A percentile compares a stretch with the other conserved stretches of the same genome.
phyloP scores from a whole-genome alignment of 2,329 filamentous ascomycete species.

The Ophiocordyceps camponoti-floridani region DNA sequence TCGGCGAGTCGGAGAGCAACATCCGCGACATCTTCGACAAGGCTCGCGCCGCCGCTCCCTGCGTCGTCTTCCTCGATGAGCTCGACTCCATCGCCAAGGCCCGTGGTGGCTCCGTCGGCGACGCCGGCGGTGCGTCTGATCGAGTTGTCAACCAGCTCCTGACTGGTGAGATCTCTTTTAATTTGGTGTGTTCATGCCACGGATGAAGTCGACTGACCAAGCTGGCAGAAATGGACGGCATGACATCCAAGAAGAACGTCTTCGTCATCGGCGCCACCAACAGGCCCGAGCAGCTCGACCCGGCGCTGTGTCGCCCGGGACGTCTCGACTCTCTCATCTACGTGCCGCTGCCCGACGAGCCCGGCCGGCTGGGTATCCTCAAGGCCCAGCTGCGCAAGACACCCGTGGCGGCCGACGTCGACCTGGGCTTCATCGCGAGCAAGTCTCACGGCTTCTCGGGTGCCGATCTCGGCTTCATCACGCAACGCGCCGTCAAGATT shows the following conservation, averaged over 20 bases:
- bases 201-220: conserved; percentile 18
- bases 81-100: conserved; percentile 98
- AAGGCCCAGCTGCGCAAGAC: conserved; percentile 97
- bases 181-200: too few species aligned
- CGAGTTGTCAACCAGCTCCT: conserved; percentile 99
- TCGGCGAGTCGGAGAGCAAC: conserved; percentile 99
- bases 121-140: conserved; percentile 95
- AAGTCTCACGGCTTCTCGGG: conserved; percentile 98
- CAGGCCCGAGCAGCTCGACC: conserved; percentile 94
- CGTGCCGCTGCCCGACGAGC: conserved; percentile 86
- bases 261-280: conserved; percentile 99
- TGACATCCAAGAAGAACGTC: conserved; percentile 99
- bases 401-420: conserved; percentile 71
- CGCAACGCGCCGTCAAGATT: conserved; percentile 96
- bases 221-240: conserved; percentile 79
- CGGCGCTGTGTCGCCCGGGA: conserved; percentile 91
- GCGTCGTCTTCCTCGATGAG: conserved; percentile 97
- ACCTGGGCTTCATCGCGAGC: conserved; percentile 80
- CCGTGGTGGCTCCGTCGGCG: conserved; percentile 87
- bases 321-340: conserved; percentile 98
- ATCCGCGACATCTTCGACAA: conserved; percentile 99
- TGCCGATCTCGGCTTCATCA: conserved; percentile 98
- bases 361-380: conserved; percentile 75
- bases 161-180: conserved; percentile 47
- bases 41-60: conserved; percentile 92